Evolutionary conservation across 345 rosid genomes (phyloP).

Genomic region (Pistacia integerrima): DNA sequence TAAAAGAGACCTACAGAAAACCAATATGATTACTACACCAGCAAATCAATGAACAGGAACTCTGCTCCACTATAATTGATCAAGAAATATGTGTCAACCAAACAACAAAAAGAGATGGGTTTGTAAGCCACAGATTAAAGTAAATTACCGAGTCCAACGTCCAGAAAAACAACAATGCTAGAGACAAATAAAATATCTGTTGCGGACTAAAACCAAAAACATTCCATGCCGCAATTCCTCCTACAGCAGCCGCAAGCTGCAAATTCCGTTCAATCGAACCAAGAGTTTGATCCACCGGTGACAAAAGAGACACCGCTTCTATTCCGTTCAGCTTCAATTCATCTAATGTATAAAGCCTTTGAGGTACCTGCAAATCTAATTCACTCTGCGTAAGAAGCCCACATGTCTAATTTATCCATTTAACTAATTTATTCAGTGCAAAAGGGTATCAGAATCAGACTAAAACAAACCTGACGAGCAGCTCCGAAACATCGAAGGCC

Average conservation of each 20-base stretch:
- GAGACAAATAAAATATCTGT: conserved; percentile 61
- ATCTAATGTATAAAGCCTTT: conserved; percentile 80
- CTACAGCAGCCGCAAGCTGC: conserved; percentile 63
- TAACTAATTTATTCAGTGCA: not conserved
- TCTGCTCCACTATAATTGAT: not conserved
- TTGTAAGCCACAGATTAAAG: not conserved
- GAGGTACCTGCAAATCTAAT: conserved; percentile 53
- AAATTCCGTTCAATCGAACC: conserved; percentile 74
- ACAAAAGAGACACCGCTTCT: conserved; percentile 66
- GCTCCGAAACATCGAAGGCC: conserved; percentile 82
- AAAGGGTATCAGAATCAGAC: no score
- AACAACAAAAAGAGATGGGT: not conserved
- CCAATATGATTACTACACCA: conserved; percentile 3
- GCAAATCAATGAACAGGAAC: not conserved
- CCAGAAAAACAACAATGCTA: conserved; percentile 74
- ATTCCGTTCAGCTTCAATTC: conserved; percentile 87
- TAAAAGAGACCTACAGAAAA: conserved; percentile 63
- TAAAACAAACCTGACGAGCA: conserved; percentile 61
- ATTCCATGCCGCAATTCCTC: conserved; percentile 71
- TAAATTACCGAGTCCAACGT: conserved; percentile 68
- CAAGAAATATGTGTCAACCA: not conserved
- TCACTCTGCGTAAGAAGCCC: not conserved
- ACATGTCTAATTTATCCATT: not conserved
- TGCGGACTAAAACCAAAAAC: conserved; percentile 53
- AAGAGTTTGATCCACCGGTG: conserved; percentile 78